These are phyloP conservation scores for Prunus campanulata DNA, from an alignment of 306 rosid species.

Conservation along the genomic window DNA sequence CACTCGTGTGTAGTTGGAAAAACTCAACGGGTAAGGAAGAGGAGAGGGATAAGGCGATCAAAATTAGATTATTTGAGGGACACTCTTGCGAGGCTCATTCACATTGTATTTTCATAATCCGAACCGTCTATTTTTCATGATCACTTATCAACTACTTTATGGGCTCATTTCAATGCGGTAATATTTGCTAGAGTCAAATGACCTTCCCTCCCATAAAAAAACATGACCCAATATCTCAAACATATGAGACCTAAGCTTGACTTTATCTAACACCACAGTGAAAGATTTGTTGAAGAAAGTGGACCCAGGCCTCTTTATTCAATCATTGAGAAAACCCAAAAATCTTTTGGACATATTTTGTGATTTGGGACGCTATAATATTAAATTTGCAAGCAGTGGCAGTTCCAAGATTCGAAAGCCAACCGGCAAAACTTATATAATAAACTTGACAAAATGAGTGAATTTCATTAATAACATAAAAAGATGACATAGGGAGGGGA, in stretches of 20 bases:
- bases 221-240: background rate
- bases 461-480: too few species aligned
- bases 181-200: background rate
- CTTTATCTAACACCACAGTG: background rate
- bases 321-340: background rate
- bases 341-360: background rate
- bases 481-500: too few species aligned
- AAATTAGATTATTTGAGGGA: background rate
- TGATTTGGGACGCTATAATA: background rate
- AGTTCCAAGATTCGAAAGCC: too few species aligned
- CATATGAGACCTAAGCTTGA: background rate
- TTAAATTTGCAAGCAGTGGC: too few species aligned
- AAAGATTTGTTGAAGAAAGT: background rate
- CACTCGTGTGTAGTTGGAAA: background rate
- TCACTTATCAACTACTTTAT: slow-evolving; percentile 26
- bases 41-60: background rate
- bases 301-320: background rate
- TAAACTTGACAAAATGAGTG: too few species aligned
- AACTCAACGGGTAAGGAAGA: background rate
- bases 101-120: too few species aligned
- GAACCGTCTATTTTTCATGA: background rate
- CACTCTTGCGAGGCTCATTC: too few species aligned
- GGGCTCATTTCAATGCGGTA: slow-evolving; percentile 14
- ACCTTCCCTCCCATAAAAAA: background rate
- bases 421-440: too few species aligned